Percentiles rank a stretch among this genome's conserved stretches.
These are phyloP conservation scores for Exophiala dermatitidis DNA, from an alignment of 2,329 filamentous ascomycete species.

Conservation along the genomic window DNA sequence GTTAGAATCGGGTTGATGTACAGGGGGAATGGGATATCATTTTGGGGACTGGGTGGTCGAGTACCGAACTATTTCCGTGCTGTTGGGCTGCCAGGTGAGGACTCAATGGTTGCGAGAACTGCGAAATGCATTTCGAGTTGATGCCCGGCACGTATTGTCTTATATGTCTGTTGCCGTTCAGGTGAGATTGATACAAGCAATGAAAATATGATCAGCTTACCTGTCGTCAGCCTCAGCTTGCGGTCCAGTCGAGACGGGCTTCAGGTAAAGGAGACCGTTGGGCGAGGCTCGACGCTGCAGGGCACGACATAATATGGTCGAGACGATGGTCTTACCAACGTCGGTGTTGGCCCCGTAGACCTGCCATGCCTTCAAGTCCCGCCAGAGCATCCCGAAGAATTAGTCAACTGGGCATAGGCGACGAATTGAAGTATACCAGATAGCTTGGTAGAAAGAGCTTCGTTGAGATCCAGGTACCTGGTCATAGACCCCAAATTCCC, in stretches of 20 bases:
- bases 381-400: conserved; percentile 42
- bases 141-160: conserved; percentile 50
- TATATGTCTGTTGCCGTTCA: conserved; percentile 50
- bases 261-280: conserved; percentile 58
- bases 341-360: conserved; percentile 78
- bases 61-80: conserved; percentile 19
- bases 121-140: conserved; percentile 57
- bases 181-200: not conserved
- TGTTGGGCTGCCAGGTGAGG: conserved; percentile 63
- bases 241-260: conserved; percentile 74
- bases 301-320: conserved; percentile 62
- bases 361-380: conserved; percentile 62
- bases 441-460: no score
- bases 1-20: no score
- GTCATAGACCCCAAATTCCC: no score
- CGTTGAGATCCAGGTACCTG: no score
- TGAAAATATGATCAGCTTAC: conserved; percentile 37
- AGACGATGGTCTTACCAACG: conserved; percentile 77
- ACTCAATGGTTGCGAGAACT: conserved; percentile 67
- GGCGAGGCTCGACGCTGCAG: conserved; percentile 42
- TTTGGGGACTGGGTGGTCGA: not conserved
- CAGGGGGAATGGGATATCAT: no score
- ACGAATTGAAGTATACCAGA: no score
- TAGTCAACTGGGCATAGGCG: not conserved
- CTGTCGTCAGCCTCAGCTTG: conserved; percentile 61